Evolutionary conservation across 2,329 filamentous ascomycete species (phyloP).

Genomic region (Didymella lethalis): DNA sequence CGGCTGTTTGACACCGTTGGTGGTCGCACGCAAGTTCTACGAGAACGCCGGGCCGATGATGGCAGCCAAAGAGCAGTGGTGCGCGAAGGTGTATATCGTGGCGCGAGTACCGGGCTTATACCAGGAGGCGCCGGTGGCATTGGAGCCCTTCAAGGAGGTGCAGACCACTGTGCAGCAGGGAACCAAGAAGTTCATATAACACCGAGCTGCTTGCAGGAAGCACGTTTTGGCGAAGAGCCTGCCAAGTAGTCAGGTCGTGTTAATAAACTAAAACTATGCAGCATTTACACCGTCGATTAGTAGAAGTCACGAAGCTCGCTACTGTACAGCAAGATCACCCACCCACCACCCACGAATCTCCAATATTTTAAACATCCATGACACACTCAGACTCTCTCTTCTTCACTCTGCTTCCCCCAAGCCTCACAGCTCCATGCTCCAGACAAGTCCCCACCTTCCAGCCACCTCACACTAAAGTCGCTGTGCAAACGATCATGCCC

Average conservation of each 20-base stretch:
- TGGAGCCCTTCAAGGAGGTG: slow-evolving; percentile 40
- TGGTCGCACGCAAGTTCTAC: slow-evolving; percentile 48
- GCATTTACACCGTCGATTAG: not conserved
- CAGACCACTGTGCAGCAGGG: slow-evolving; percentile 36
- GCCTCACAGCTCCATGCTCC: too few species aligned
- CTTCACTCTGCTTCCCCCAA: too few species aligned
- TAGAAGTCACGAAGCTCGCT: not conserved
- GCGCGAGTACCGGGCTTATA: slow-evolving; percentile 46
- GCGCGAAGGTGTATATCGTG: slow-evolving; percentile 40
- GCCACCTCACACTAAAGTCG: too few species aligned
- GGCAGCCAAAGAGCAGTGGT: slow-evolving; percentile 40
- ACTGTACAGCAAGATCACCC: too few species aligned
- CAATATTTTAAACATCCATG: too few species aligned
- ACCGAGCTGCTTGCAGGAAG: not conserved
- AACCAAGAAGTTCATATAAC: slow-evolving; percentile 32
- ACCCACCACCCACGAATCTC: too few species aligned
- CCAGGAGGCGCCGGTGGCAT: slow-evolving; percentile 30
- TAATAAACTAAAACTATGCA: not conserved
- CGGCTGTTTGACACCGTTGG: slow-evolving; percentile 45
- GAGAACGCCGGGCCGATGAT: slow-evolving; percentile 35
- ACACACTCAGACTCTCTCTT: too few species aligned
- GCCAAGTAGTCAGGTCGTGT: too few species aligned
- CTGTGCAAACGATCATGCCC: too few species aligned
- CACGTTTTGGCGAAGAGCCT: not conserved
- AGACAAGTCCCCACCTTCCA: too few species aligned